phyloP scores from a whole-genome alignment of 2,329 filamentous ascomycete species.

The Aureobasidium musti region DNA sequence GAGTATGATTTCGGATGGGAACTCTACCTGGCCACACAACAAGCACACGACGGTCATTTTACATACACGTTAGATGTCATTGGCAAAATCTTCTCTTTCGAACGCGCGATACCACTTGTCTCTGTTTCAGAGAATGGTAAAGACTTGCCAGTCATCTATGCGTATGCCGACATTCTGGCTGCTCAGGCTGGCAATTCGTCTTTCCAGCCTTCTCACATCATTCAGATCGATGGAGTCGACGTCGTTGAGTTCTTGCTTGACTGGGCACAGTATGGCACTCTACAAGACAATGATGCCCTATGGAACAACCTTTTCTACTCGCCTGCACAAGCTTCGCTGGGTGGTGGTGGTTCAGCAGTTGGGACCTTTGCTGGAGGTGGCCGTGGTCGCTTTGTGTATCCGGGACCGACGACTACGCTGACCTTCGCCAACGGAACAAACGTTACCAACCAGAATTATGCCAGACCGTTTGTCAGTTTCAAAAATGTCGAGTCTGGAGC shows the following conservation, averaged over 20 bases:
- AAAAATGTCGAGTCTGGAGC: conserved; percentile 46
- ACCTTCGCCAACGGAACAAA: conserved; percentile 51
- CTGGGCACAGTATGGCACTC: not conserved
- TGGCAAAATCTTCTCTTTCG: conserved; percentile 55
- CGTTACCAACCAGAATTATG: conserved; percentile 47
- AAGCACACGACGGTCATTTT: conserved; percentile 67
- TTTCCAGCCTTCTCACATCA: conserved; percentile 53
- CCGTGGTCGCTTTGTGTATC: conserved; percentile 48
- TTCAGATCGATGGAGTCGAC: conserved; percentile 50
- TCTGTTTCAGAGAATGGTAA: conserved; percentile 64
- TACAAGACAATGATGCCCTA: conserved; percentile 51
- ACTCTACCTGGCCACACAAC: conserved; percentile 56
- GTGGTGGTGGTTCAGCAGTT: conserved; percentile 44
- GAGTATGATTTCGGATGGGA: conserved; percentile 53
- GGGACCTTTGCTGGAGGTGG: conserved; percentile 51
- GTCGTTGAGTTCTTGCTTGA: not conserved
- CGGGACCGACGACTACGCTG: conserved; percentile 47
- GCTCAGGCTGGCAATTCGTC: conserved; percentile 46
- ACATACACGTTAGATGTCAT: conserved; percentile 57
- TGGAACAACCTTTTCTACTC: conserved; percentile 56
- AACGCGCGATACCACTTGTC: conserved; percentile 55
- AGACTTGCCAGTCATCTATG: conserved; percentile 60
- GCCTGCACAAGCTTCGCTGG: conserved; percentile 48
- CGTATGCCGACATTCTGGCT: conserved; percentile 52
- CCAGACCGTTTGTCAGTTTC: conserved; percentile 46